A percentile compares a stretch with the other conserved stretches of the same genome.
Evolutionary conservation across 371 early-diverging fungal genomes (phyloP).

Genomic region (Zychaea mexicana): DNA sequence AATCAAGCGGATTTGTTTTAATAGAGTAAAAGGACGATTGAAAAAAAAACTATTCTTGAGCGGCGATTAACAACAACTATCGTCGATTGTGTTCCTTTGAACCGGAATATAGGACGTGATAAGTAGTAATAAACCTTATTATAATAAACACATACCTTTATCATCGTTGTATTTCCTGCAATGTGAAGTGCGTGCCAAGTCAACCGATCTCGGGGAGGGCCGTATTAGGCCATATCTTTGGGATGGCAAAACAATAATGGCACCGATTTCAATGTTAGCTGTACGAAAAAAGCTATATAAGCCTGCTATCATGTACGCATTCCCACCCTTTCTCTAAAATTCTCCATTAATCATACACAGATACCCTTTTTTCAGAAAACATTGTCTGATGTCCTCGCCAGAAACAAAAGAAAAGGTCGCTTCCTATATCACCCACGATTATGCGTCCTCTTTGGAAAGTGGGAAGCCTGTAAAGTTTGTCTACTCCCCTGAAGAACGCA

Average conservation of each 20-base stretch:
- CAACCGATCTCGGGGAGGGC: not conserved
- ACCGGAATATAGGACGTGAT: not conserved
- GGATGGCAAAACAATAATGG: too few species aligned
- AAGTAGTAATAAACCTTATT: not conserved
- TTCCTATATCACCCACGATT: not conserved
- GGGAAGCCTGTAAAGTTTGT: not conserved
- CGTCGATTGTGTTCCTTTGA: not conserved
- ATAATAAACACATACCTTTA: not conserved
- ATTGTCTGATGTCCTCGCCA: not conserved
- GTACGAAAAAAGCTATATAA: too few species aligned
- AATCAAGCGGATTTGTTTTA: not conserved
- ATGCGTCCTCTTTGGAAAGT: not conserved
- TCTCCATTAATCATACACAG: too few species aligned
- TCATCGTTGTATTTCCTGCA: not conserved
- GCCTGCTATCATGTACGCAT: not conserved
- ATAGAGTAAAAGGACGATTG: too few species aligned
- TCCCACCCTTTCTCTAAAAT: too few species aligned
- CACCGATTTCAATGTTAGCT: too few species aligned
- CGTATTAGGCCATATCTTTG: too few species aligned
- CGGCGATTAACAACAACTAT: not conserved
- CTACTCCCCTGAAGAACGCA: conserved; percentile 16
- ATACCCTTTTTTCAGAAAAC: not conserved
- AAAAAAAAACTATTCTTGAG: too few species aligned
- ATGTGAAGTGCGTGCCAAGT: not conserved
- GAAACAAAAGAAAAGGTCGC: not conserved